phyloP scores from a whole-genome alignment of 148 eudicot species.

The Vaccinium myrtillus region DNA sequence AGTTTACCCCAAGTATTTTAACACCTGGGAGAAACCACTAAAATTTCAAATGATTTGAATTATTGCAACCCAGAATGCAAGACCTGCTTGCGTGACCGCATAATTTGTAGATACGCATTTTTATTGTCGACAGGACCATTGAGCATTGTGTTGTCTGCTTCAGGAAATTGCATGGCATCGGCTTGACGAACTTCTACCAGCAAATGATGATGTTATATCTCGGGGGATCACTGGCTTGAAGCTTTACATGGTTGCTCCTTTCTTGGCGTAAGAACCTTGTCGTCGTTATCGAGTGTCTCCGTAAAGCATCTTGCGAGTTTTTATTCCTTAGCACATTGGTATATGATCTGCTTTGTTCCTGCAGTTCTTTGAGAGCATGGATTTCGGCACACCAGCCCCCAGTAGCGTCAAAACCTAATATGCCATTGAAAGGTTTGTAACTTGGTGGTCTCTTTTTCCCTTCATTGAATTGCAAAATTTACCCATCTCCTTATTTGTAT shows the following conservation, averaged over 20 bases:
- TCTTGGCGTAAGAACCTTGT: constrained; percentile 59
- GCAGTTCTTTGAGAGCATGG: constrained; percentile 81
- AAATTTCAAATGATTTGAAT: not conserved
- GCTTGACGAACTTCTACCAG: constrained; percentile 84
- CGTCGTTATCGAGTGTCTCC: constrained; percentile 9
- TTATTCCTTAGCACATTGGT: constrained; percentile 4
- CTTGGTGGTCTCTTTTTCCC: constrained; percentile 11
- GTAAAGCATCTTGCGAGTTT: not conserved
- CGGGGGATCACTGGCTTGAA: constrained; percentile 90
- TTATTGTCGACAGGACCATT: not conserved
- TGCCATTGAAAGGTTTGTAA: constrained; percentile 55
- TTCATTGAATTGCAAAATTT: not conserved
- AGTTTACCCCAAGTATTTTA: not conserved
- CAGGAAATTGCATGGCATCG: constrained; percentile 99
- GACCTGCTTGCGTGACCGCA: not conserved
- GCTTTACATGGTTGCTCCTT: constrained; percentile 99
- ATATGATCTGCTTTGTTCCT: constrained; percentile 17
- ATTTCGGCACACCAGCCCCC: constrained; percentile 67
- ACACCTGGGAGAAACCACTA: not conserved
- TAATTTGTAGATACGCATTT: not conserved
- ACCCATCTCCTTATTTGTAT: not conserved
- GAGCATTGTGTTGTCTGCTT: constrained; percentile 14
- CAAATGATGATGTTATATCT: constrained; percentile 82
- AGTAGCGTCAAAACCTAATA: constrained; percentile 46
- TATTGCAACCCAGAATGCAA: not conserved